Evolutionary conservation across 176 grass and related monocot species (phyloP), one percentile per base, ranked within the genome.

Genomic region (Pharus latifolius): DNA sequence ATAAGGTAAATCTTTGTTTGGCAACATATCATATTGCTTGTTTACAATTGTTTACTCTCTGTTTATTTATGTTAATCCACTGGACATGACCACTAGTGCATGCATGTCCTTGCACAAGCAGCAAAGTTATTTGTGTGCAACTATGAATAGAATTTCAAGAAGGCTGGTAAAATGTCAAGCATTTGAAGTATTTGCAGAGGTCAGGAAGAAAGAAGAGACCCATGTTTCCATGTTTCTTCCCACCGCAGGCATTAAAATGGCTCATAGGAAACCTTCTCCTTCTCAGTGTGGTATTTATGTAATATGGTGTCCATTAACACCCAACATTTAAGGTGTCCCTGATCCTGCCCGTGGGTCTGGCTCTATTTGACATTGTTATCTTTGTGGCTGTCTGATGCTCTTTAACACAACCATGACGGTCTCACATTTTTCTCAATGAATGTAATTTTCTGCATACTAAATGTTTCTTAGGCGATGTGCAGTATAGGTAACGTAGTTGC

Each of bases 1-100:
- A 91, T 96, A 75, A 81, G 91, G 84, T 96, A 78, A 13, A 10
- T 22, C n/a, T 40, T 56, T 43, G 17, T 60, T 49, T 48, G n/a
- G 58, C 34, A 24, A 24, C 33, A 13, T 32, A 25, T 29, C 25
- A 42, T 29, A 15, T 56, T 24, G 11, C 6, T 25, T 67, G 8
- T 41, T 1, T 52, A 18, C 3, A 54, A 54, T 18, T 54, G 50
- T 24, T 24, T 0, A 29, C 0, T 65, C 10, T 60, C 3, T 31
- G 6, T 69, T n/a, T n/a, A 63, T 22, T 58, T 68, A 49, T n/a
- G 50, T 54, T 54, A 38, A 9, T 38, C 8, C 35, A 38, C 8
- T 38, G 35, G 4, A 38, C 35, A 38, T 38, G 35, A 38, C 4
- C n/a, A n/a, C n/a, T n/a, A n/a, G n/a, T 81, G 17, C 27, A 58